phyloP scores from a whole-genome alignment of 192 early-diverging fungal species.

The Haplosporangium gracile region DNA sequence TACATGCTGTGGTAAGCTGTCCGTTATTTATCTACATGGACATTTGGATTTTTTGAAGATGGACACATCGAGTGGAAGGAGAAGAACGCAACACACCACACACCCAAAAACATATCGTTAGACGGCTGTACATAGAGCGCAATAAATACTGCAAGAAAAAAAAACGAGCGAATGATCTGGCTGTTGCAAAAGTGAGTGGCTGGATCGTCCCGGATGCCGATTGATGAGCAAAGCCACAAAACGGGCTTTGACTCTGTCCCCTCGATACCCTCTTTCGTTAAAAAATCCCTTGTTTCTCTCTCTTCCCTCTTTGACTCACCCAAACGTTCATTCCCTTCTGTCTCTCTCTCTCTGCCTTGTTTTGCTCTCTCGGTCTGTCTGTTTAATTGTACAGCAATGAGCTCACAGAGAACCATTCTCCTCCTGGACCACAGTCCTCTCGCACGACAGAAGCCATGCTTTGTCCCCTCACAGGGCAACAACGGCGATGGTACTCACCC shows the following conservation, averaged over 20 bases:
- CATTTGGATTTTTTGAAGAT: slow-evolving; percentile 1
- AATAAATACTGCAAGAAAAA: neutral
- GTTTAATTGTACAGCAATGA: slow-evolving; percentile 18
- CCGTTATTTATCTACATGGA: neutral
- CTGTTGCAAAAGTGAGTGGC: neutral
- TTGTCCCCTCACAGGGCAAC: neutral
- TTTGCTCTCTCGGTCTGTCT: neutral
- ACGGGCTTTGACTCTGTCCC: neutral
- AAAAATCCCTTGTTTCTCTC: neutral
- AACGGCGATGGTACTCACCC: neutral
- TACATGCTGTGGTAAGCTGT: neutral
- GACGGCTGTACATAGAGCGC: slow-evolving; percentile 1
- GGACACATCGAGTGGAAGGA: neutral
- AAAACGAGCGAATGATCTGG: neutral
- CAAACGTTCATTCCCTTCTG: neutral
- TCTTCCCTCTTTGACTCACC: neutral
- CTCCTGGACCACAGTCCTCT: slow-evolving; percentile 40
- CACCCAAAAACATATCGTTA: neutral
- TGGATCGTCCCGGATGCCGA: neutral
- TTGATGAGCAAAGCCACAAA: slow-evolving; percentile 5
- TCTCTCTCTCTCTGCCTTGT: neutral
- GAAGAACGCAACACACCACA: neutral
- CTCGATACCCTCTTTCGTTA: neutral
- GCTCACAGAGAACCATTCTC: slow-evolving; percentile 27
- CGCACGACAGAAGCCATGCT: slow-evolving; percentile 27